These are phyloP conservation scores for Penicillium paradoxum DNA, from an alignment of 495 filamentous ascomycete genomes.

Conservation along the genomic window DNA sequence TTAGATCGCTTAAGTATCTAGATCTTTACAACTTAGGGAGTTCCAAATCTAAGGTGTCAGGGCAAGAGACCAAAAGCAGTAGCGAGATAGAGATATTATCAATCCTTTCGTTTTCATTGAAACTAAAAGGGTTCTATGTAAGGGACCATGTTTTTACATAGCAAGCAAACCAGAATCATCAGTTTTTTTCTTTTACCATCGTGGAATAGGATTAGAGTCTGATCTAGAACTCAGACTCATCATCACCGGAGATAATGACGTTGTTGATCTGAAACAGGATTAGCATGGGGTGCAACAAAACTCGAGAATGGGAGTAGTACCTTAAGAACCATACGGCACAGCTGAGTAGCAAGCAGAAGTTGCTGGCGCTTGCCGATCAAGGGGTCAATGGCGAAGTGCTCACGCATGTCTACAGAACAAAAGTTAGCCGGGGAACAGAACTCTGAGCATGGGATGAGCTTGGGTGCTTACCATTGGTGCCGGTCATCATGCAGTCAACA, in stretches of 20 bases:
- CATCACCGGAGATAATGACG: constrained; percentile 90
- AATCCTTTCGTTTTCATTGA: constrained; percentile 27
- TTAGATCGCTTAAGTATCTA: not conserved
- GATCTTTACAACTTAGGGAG: no score
- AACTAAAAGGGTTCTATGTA: constrained; percentile 28
- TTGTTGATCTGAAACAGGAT: constrained; percentile 61
- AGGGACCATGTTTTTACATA: constrained; percentile 29
- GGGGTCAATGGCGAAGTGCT: constrained; percentile 96
- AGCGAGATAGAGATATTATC: constrained; percentile 16
- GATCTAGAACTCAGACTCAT: constrained; percentile 84
- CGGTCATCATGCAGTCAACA: constrained; percentile 95
- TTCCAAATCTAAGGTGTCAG: no score
- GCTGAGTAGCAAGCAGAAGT: constrained; percentile 89
- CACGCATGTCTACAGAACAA: constrained; percentile 68
- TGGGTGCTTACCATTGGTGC: constrained; percentile 65
- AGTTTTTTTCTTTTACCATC: constrained; percentile 22
- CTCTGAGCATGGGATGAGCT: not conserved
- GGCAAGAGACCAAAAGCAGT: not conserved
- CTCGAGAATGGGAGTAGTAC: constrained; percentile 39
- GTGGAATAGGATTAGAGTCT: constrained; percentile 21
- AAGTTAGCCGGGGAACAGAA: constrained; percentile 10
- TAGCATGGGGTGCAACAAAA: constrained; percentile 9
- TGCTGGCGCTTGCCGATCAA: constrained; percentile 97
- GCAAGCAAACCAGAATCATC: constrained; percentile 24
- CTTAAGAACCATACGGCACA: constrained; percentile 99